Base-by-base conservation (phyloP, 768 basidiomycete genomes). In the Amanita exitialis region DNA sequence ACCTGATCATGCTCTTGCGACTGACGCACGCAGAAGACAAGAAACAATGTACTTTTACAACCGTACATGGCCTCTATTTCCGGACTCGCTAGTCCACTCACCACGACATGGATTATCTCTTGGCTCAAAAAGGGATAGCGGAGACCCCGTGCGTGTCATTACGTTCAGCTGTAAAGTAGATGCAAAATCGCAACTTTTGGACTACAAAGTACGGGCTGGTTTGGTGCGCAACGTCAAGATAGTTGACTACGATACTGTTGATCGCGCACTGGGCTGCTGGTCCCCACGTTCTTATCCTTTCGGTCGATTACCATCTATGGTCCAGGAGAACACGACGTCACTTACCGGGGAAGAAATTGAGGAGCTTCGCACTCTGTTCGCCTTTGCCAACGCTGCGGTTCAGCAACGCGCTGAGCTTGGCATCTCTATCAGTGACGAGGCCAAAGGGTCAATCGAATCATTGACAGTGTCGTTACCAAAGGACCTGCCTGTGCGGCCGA, bases 151-250 rank as follows among this genome's bases (percentile, higher is more conserved):
- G 57, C 75, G 73, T 5, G 83, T 83, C 1, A 57, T 99, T 55
- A 83, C 90, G 0, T 91, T 97, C 67, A 95, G 92, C 53, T 72
- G 75, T 47, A 83, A 83, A 57, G 53, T 97, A 6, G 74, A 81
- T 54, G 54, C 65, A 0, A 54, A 62, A 2, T 90, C 90, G 0
- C 70, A 79, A n/a, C 73, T 95, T 34, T 57, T 78, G 9, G 90
- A 94, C 50, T 74, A 77, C 57, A 71, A 73, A 54, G 76, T 96
- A 28, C 75, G 79, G 8, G 77, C 88, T 1, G 90, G 86, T 2
- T 58, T 92, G 49, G 69, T 96, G 44, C 77, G 79, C 41, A 89
- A 93, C 52, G 66, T 92, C 47, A 61, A 73, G 41, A 64, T 69
- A 13, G 56, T 86, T 44, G 76, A 75, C 28, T 99, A 99, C 60